Percentiles rank a stretch among this genome's conserved stretches.
Evolutionary conservation across 2,329 filamentous ascomycete genomes (phyloP).

Genomic region (Fusarium mexicanum): DNA sequence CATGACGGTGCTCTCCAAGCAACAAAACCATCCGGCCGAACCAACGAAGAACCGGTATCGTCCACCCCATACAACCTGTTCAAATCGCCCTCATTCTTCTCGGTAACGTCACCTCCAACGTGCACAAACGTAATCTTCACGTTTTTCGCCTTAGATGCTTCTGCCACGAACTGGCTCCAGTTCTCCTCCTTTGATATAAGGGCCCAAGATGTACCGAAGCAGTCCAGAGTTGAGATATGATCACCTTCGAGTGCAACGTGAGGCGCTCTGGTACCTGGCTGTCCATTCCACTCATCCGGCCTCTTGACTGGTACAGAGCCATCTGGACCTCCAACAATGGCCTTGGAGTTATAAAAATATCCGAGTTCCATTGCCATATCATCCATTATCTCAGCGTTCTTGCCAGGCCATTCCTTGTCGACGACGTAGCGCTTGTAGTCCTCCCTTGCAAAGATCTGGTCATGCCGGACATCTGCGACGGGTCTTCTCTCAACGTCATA

Average conservation of each 20-base stretch:
- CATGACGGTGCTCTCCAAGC: slow-evolving; percentile 4
- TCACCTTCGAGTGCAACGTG: slow-evolving; percentile 20
- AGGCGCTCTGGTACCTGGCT: slow-evolving; percentile 36
- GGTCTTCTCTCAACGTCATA: slow-evolving; percentile 51
- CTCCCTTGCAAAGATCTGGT: slow-evolving; percentile 39
- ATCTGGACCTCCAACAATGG: neutral
- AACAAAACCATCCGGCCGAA: slow-evolving; percentile 25
- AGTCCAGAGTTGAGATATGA: slow-evolving; percentile 19
- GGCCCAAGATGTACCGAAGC: slow-evolving; percentile 11
- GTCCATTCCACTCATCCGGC: slow-evolving; percentile 38
- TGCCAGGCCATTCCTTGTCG: slow-evolving; percentile 12
- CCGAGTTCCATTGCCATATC: slow-evolving; percentile 28
- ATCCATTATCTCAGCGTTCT: slow-evolving; percentile 7
- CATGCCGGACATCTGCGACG: slow-evolving; percentile 41
- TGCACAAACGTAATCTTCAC: slow-evolving; percentile 1
- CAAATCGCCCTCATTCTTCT: neutral
- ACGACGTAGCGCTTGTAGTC: slow-evolving; percentile 25
- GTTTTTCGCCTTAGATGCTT: neutral
- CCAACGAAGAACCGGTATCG: neutral
- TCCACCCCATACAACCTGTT: neutral
- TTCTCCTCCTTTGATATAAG: slow-evolving; percentile 14
- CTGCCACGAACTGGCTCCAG: neutral
- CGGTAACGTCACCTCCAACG: neutral
- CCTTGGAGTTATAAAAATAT: slow-evolving; percentile 17
- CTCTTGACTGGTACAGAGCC: slow-evolving; percentile 11